Evolutionary conservation across 2,329 filamentous ascomycete genomes (phyloP).

Genomic region (Trichoderma atrobrunneum): DNA sequence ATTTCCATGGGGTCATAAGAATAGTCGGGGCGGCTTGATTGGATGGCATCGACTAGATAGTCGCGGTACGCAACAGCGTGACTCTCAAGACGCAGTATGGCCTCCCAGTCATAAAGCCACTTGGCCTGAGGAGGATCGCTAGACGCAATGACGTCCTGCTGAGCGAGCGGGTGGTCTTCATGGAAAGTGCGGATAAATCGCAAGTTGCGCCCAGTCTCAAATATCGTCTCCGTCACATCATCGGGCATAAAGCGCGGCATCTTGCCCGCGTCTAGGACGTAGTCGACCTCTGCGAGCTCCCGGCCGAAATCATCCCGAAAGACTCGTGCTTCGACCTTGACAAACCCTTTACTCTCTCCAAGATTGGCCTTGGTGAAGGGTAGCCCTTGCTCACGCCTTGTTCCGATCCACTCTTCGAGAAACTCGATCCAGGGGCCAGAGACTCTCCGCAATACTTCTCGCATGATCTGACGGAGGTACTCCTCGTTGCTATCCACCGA

Average conservation of each 20-base stretch:
- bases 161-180: slow-evolving; percentile 65
- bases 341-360: slow-evolving; percentile 54
- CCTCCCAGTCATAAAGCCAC: slow-evolving; percentile 71
- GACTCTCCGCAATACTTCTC: slow-evolving; percentile 63
- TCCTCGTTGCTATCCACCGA: slow-evolving; percentile 61
- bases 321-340: slow-evolving; percentile 54
- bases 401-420: slow-evolving; percentile 72
- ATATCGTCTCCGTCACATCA: slow-evolving; percentile 69
- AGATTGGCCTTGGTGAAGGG: slow-evolving; percentile 48
- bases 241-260: slow-evolving; percentile 70
- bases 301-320: slow-evolving; percentile 59
- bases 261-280: slow-evolving; percentile 59
- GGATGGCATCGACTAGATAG: slow-evolving; percentile 28
- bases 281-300: slow-evolving; percentile 57
- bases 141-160: slow-evolving; percentile 44
- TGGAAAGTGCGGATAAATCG: slow-evolving; percentile 70
- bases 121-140: slow-evolving; percentile 55
- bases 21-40: slow-evolving; percentile 13
- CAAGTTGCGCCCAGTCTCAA: slow-evolving; percentile 75
- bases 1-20: not conserved
- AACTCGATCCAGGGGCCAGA: slow-evolving; percentile 65
- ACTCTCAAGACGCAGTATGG: slow-evolving; percentile 61
- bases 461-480: slow-evolving; percentile 61
- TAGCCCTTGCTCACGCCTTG: slow-evolving; percentile 56
- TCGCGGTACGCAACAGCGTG: slow-evolving; percentile 47